These are phyloP conservation scores for Claviceps maximensis DNA, from an alignment of 2,329 filamentous ascomycete species.

Conservation along the genomic window DNA sequence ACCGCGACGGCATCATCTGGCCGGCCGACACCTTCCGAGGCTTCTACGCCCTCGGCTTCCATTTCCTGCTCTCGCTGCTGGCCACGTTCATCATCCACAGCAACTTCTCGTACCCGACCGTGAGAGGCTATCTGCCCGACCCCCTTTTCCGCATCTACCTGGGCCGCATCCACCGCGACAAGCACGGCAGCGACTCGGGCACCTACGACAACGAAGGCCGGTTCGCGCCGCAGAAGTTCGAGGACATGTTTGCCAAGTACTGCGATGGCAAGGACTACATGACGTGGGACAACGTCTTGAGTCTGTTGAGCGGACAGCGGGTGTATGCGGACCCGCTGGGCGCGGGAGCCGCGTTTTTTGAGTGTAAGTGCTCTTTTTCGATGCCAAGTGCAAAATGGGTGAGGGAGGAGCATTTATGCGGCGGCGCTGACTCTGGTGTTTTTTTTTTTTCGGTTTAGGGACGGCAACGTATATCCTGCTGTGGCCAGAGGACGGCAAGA, in stretches of 20 bases:
- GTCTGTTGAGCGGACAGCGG: constrained; percentile 26
- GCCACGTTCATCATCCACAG: constrained; percentile 26
- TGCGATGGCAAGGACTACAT: constrained; percentile 25
- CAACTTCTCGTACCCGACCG: constrained; percentile 32
- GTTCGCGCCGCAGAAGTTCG: constrained; percentile 35
- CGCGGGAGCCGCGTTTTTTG: constrained; percentile 11
- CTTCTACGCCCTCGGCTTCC: constrained; percentile 27
- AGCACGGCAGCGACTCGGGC: constrained; percentile 33
- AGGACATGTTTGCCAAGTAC: constrained; percentile 37
- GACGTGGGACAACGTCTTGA: constrained; percentile 21
- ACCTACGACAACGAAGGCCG: constrained; percentile 35
- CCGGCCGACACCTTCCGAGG: constrained; percentile 26
- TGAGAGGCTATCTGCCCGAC: constrained; percentile 23
- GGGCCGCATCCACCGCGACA: constrained; percentile 26
- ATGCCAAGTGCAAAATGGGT: background rate
- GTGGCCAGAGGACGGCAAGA: constrained; percentile 37
- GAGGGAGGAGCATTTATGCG: background rate
- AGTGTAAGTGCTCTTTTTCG: constrained; percentile 9
- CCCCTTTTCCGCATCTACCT: constrained; percentile 25
- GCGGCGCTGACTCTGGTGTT: no score
- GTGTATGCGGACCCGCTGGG: constrained; percentile 30
- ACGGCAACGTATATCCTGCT: constrained; percentile 33
- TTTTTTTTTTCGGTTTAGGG: no score
- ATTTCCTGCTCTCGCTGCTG: constrained; percentile 24
- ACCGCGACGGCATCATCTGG: constrained; percentile 26